Base-by-base conservation (phyloP, 2,329 filamentous ascomycete species). In the Neurospora sp. region DNA sequence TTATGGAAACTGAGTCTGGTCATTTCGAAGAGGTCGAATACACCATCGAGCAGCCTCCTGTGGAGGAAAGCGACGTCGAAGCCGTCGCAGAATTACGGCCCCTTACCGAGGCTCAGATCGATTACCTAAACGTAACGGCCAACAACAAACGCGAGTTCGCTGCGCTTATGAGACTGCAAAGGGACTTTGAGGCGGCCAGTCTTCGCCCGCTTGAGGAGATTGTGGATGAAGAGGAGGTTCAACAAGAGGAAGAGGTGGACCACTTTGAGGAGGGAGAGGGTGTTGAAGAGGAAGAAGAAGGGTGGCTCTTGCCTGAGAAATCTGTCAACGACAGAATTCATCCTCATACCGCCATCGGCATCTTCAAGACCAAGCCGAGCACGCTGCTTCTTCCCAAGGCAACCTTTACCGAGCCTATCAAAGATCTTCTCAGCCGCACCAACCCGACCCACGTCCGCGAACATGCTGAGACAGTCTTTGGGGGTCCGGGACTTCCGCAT, bases 361-460 rank as follows among this genome's bases (percentile, higher is more conserved):
- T 89, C 72, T 96, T 91, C 78, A 85, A 88, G 67, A 92, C 92
- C 0, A 85, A 83, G 28, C 92, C 94, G 1, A 86, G 86, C 52
- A 96, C 94, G 8, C 79, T 97, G 15, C 84, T 87, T n/a, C 81
- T 97, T 3, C 93, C 95, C 0, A 86, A 87, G 73, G 82, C 84
- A n/a, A 83, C 87, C 2, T 85, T 97, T 52, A 85, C 91, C 8
- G 82, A 86, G 3, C 93, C 93, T 0, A 89, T 97, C 19, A 84
- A 87, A 1, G 80, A 86, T 4, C 83, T 97, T 2, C 83, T 98
- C 2, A 84, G 84, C 15, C 83, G 89, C 69, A 87, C 88, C 69
- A 87, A 92, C 70, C 87, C 89, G 62, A 91, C 89, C 70, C 96
- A 99, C 77, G 83, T 98, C 39, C 84, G 85, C 40, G 86, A 90